phyloP scores from a whole-genome alignment of 2,329 filamentous ascomycete genomes.

The Hypoxylon sp. region DNA sequence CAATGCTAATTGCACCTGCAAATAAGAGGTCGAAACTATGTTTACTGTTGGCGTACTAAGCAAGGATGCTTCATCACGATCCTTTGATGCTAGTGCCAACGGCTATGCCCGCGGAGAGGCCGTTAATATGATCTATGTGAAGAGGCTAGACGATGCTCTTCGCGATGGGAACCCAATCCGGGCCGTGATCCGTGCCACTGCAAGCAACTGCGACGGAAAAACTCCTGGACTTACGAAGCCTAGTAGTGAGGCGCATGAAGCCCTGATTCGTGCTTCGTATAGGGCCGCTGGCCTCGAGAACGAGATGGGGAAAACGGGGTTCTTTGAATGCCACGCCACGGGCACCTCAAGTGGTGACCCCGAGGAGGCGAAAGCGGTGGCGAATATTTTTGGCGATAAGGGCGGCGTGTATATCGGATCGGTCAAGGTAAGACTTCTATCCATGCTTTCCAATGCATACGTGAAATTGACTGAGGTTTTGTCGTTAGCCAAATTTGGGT shows the following conservation, averaged over 20 bases:
- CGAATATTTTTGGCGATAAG: background rate
- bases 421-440: background rate
- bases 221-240: constrained; percentile 2
- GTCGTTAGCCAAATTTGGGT: constrained; percentile 47
- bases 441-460: background rate
- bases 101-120: constrained; percentile 42
- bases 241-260: background rate
- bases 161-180: constrained; percentile 54
- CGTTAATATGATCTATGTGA: constrained; percentile 13
- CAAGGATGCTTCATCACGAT: background rate
- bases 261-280: background rate
- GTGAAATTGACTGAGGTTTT: background rate
- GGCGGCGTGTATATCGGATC: background rate
- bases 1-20: background rate
- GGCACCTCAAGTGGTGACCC: constrained; percentile 3
- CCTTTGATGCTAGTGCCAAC: constrained; percentile 31
- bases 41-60: background rate
- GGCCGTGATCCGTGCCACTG: constrained; percentile 26
- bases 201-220: background rate
- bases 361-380: background rate
- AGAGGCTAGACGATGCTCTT: constrained; percentile 28
- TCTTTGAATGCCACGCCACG: constrained; percentile 1
- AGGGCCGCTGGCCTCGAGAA: constrained; percentile 1
- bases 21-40: background rate
- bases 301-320: background rate